Evolutionary conservation across 2,329 filamentous ascomycete species (phyloP).

Genomic region (Plectosphaerella sp.): DNA sequence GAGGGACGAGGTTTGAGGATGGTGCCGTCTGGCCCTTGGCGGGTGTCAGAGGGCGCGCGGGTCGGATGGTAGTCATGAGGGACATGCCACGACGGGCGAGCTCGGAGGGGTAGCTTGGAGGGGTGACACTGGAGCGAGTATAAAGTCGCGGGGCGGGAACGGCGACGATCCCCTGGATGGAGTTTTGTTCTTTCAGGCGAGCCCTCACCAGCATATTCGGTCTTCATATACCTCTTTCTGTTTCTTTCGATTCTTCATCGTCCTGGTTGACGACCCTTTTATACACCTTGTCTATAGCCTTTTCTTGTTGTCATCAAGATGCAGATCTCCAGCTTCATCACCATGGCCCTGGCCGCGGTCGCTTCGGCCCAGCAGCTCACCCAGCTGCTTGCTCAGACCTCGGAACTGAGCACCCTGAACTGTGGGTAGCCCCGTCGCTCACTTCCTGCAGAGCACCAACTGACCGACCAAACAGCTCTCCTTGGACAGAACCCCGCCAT

Average conservation of each 20-base stretch:
- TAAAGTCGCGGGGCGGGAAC: not conserved
- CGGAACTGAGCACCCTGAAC: slow-evolving; percentile 17
- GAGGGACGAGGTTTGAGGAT: not conserved
- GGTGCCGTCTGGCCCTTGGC: not conserved
- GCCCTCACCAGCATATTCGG: slow-evolving; percentile 1
- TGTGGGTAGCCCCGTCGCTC: slow-evolving; percentile 6
- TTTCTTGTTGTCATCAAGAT: slow-evolving; percentile 10
- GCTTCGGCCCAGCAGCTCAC: slow-evolving; percentile 15
- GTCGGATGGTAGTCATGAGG: not conserved
- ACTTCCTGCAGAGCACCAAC: not conserved
- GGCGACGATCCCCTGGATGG: not conserved
- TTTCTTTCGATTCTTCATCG: slow-evolving; percentile 3
- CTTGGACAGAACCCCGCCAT: slow-evolving; percentile 22
- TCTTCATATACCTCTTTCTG: not conserved
- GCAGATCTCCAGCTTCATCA: slow-evolving; percentile 13
- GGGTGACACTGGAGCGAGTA: not conserved
- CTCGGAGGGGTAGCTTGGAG: not conserved
- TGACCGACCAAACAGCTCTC: slow-evolving; percentile 11
- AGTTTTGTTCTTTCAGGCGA: not conserved
- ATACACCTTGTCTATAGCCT: slow-evolving; percentile 3
- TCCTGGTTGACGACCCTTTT: slow-evolving; percentile 1
- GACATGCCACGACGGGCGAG: not conserved
- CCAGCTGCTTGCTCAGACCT: slow-evolving; percentile 15
- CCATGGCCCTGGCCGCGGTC: slow-evolving; percentile 13
- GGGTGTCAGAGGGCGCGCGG: not conserved